Evolutionary conservation across 2,329 filamentous ascomycete genomes (phyloP).

Genomic region (Chaetoscypha palmicola): DNA sequence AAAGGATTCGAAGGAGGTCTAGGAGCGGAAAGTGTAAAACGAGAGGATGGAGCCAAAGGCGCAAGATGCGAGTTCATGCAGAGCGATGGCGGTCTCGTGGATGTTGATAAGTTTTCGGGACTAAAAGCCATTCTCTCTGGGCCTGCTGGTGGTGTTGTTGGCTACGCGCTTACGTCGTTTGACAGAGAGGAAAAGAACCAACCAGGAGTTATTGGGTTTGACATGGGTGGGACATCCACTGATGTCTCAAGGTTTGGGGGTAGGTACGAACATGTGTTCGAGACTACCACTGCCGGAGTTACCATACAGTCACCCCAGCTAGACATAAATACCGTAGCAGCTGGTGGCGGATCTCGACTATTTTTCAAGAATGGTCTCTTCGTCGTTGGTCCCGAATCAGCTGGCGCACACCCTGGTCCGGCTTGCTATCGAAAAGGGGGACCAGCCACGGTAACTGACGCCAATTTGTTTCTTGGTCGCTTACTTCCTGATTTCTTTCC

Average conservation of each 20-base stretch:
- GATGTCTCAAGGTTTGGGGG: conserved; percentile 62
- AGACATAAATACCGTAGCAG: conserved; percentile 62
- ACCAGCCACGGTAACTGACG: conserved; percentile 87
- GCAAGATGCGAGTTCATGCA: conserved; percentile 65
- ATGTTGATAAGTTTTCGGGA: conserved; percentile 53
- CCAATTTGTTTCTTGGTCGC: conserved; percentile 78
- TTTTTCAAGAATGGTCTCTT: conserved; percentile 66
- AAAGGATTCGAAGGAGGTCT: conserved; percentile 52
- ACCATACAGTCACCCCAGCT: conserved; percentile 73
- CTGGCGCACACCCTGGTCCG: conserved; percentile 73
- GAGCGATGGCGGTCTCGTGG: conserved; percentile 33
- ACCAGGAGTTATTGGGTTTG: conserved; percentile 55
- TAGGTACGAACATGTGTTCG: conserved; percentile 64
- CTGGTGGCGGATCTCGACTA: conserved; percentile 43
- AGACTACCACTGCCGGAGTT: conserved; percentile 71
- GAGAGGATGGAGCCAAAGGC: conserved; percentile 47
- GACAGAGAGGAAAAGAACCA: conserved; percentile 56
- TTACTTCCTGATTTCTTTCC: conserved; percentile 88
- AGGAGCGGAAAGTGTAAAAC: conserved; percentile 30
- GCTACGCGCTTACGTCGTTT: conserved; percentile 58
- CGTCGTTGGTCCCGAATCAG: conserved; percentile 56
- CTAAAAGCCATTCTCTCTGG: conserved; percentile 59
- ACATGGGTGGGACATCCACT: conserved; percentile 58
- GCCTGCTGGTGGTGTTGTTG: conserved; percentile 61
- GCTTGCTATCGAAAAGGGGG: conserved; percentile 88